Conservation (phyloP, 139 green algal genomes). For the Coelastrella sp. region DNA sequence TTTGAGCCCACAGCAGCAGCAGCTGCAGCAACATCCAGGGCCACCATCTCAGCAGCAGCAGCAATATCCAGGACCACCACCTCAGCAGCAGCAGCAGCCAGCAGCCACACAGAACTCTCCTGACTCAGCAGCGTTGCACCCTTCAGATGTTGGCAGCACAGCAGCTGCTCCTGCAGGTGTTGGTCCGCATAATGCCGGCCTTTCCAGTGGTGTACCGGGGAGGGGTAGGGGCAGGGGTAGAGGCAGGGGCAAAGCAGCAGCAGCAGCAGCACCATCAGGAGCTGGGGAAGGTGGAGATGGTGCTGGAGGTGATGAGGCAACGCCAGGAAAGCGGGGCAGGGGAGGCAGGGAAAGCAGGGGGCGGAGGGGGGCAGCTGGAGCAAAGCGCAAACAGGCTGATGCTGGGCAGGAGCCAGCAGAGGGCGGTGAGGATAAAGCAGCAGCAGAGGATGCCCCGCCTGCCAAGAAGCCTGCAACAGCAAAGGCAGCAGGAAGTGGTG, state of each 20-base stretch:
- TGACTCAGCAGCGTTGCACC: no score
- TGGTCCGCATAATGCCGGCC: background rate
- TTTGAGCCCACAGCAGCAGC: background rate
- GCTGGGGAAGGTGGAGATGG: background rate
- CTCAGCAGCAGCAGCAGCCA: background rate
- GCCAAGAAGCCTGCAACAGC: slow-evolving; percentile 16
- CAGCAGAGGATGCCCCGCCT: background rate
- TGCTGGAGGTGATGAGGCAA: background rate
- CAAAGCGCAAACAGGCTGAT: background rate
- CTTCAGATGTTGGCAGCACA: background rate
- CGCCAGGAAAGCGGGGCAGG: background rate
- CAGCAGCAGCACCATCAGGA: slow-evolving; percentile 23
- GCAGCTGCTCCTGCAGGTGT: background rate
- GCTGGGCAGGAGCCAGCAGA: background rate
- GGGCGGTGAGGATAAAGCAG: background rate
- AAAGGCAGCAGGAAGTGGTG: background rate
- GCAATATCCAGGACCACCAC: background rate
- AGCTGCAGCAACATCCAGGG: slow-evolving; percentile 2
- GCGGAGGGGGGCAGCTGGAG: background rate
- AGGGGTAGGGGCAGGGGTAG: background rate
- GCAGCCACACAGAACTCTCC: no score
- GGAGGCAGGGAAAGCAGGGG: slow-evolving; percentile 14
- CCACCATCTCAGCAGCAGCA: background rate
- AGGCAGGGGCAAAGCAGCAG: background rate
- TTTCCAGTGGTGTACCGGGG: background rate